phyloP scores from a whole-genome alignment of 108 stramenopile species.

The Aurantiochytrium sp. region DNA sequence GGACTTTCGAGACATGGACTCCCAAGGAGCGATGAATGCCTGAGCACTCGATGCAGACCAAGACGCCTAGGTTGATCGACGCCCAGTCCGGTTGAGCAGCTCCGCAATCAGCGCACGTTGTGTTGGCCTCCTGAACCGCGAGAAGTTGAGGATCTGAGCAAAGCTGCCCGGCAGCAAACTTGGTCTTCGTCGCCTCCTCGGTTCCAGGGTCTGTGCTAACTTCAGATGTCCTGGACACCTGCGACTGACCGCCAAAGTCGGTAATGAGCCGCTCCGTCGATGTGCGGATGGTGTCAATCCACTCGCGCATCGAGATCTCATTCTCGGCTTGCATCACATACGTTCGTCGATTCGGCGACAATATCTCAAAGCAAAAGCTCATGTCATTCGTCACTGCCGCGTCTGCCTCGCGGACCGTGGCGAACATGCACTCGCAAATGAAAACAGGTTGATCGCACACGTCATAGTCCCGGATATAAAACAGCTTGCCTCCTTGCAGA shows the following conservation, averaged over 20 bases:
- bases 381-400: not conserved
- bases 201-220: not conserved
- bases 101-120: constrained; percentile 45
- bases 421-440: constrained; percentile 3
- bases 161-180: not conserved
- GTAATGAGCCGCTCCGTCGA: not conserved
- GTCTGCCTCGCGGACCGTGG: not conserved
- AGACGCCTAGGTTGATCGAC: constrained; percentile 37
- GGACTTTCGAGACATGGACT: constrained; percentile 47
- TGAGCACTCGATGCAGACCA: constrained; percentile 55
- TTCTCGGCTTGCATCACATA: constrained; percentile 7
- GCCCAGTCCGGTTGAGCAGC: constrained; percentile 45
- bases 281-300: not conserved
- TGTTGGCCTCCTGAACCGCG: constrained; percentile 24
- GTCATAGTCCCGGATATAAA: not conserved
- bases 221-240: not conserved
- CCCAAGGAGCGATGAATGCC: constrained; percentile 50
- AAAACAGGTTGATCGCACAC: not conserved
- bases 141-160: not conserved
- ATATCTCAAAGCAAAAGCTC: constrained; percentile 10
- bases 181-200: not conserved
- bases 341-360: not conserved
- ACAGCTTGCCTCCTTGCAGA: not conserved
- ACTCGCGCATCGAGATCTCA: not conserved
- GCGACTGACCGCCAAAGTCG: not conserved